phyloP scores from a whole-genome alignment of 225 moss, liverwort and hornwort genomes.

The Climacium dendroides region DNA sequence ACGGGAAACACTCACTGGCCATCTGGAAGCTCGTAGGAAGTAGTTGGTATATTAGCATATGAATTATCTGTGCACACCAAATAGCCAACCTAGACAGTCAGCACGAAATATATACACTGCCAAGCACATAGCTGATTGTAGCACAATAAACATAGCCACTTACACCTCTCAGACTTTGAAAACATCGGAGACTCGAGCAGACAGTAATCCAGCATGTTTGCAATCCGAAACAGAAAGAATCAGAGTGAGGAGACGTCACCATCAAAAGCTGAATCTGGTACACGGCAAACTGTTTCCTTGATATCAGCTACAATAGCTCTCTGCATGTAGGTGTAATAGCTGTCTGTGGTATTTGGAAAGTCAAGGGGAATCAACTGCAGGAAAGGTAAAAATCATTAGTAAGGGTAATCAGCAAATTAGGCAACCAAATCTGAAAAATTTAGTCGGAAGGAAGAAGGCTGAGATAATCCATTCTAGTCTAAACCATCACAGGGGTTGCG shows the following conservation, averaged over 20 bases:
- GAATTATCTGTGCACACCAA: constrained; percentile 47
- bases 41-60: constrained; percentile 85
- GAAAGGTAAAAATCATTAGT: not conserved
- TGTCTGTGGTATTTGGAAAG: constrained; percentile 64
- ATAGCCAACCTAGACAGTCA: not conserved
- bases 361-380: constrained; percentile 59
- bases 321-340: constrained; percentile 64
- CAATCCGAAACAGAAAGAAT: not conserved
- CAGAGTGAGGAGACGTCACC: constrained; percentile 14
- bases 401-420: not conserved
- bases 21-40: constrained; percentile 91
- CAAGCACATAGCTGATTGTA: not conserved
- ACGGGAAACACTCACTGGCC: constrained; percentile 59
- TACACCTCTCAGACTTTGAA: not conserved
- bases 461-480: not conserved
- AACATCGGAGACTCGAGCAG: not conserved
- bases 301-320: constrained; percentile 80
- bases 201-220: not conserved
- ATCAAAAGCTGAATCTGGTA: constrained; percentile 79
- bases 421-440: not conserved
- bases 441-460: not conserved
- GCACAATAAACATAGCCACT: not conserved
- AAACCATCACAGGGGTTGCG: not conserved
- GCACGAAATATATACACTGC: not conserved
- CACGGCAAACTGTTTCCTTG: constrained; percentile 88